A percentile compares a stretch with the other conserved stretches of the same genome.
Evolutionary conservation across 345 rosid genomes (phyloP).

Genomic region (Rhizophora apiculata): DNA sequence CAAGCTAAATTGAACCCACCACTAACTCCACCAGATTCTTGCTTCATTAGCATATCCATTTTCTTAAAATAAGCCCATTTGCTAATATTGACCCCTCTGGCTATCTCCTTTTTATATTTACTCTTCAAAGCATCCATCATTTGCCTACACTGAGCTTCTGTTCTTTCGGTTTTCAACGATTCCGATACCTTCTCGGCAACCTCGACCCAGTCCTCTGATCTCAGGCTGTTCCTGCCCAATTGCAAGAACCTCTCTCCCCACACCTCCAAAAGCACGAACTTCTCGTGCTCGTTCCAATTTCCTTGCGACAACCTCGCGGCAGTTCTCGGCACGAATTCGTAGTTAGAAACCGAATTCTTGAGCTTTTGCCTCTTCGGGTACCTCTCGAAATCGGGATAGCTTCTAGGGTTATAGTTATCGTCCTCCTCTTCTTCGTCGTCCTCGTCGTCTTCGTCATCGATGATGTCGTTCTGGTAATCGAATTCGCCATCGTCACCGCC

Average conservation of each 20-base stretch:
- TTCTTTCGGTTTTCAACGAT: constrained; percentile 20
- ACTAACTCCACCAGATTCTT: constrained; percentile 27
- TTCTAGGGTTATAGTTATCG: constrained; percentile 4
- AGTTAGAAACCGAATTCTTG: constrained; percentile 24
- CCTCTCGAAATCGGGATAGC: constrained; percentile 29
- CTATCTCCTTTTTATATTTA: constrained; percentile 46
- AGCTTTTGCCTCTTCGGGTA: constrained; percentile 41
- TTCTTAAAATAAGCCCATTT: constrained; percentile 50
- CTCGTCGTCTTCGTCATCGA: constrained; percentile 22
- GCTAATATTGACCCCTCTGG: constrained; percentile 24
- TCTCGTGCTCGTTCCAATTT: constrained; percentile 41
- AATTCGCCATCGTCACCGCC: constrained; percentile 17
- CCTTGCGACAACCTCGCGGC: not conserved
- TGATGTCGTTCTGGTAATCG: constrained; percentile 8
- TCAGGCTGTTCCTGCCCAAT: constrained; percentile 48
- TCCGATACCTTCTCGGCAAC: constrained; percentile 52
- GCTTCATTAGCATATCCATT: constrained; percentile 49
- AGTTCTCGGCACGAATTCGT: constrained; percentile 26
- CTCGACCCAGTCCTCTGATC: constrained; percentile 53
- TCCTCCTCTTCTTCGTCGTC: constrained; percentile 1
- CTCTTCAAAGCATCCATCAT: constrained; percentile 46
- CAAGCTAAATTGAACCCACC: constrained; percentile 37
- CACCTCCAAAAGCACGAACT: constrained; percentile 44
- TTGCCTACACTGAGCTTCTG: constrained; percentile 44
- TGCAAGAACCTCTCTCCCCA: constrained; percentile 60